These are phyloP conservation scores for Boletus sp. DNA, from an alignment of 768 basidiomycete species.

Conservation along the genomic window DNA sequence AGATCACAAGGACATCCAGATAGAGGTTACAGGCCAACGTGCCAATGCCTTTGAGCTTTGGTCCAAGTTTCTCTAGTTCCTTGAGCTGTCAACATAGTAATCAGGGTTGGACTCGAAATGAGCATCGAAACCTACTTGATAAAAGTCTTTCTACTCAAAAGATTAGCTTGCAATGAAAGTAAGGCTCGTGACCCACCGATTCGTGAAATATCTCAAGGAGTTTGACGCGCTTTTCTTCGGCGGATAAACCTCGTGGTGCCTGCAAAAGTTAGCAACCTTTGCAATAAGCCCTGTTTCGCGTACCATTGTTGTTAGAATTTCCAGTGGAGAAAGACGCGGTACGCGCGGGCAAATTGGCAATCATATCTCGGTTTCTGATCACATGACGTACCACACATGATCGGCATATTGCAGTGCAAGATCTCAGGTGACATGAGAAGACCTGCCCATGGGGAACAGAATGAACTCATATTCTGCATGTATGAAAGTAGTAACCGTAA, in stretches of 20 bases:
- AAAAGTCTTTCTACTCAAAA: slow-evolving; percentile 73
- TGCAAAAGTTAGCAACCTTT: slow-evolving; percentile 22
- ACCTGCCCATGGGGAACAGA: slow-evolving; percentile 1
- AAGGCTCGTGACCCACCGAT: slow-evolving; percentile 45
- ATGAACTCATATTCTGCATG: slow-evolving; percentile 28
- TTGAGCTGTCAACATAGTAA: slow-evolving; percentile 55
- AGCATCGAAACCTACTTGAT: slow-evolving; percentile 41
- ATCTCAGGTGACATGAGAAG: not conserved
- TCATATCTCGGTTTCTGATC: slow-evolving; percentile 5
- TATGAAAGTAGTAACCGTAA: slow-evolving; percentile 15
- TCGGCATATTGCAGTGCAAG: not conserved
- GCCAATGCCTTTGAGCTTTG: slow-evolving; percentile 93
- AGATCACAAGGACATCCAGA: not conserved
- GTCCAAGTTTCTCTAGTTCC: slow-evolving; percentile 86
- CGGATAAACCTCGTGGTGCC: slow-evolving; percentile 83
- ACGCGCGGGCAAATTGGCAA: not conserved
- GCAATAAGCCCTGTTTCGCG: not conserved
- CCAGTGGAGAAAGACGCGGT: not conserved
- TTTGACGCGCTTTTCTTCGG: slow-evolving; percentile 87
- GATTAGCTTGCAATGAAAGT: not conserved
- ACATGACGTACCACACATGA: slow-evolving; percentile 23
- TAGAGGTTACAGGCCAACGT: slow-evolving; percentile 11
- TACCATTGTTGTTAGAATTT: slow-evolving; percentile 17
- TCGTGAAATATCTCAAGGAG: slow-evolving; percentile 94
- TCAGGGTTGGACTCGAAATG: not conserved